These are phyloP conservation scores for Puccinia coronata DNA, from an alignment of 1,284 basidiomycete genomes.

Conservation along the genomic window DNA sequence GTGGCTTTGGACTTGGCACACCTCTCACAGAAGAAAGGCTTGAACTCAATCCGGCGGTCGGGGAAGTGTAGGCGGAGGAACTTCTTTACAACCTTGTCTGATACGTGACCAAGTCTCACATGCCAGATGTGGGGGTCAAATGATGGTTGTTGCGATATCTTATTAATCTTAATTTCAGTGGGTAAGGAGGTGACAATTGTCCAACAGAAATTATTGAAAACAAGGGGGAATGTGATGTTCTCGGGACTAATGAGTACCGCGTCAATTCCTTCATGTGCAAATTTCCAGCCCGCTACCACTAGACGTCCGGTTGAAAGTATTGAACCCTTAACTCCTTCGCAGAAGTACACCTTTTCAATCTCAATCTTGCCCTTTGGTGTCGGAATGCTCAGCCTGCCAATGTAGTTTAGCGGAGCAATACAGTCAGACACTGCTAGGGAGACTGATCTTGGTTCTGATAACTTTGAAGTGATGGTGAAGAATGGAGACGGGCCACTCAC, in stretches of 20 bases:
- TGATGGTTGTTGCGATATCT: background rate
- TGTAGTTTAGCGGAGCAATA: too few species aligned
- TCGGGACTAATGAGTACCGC: background rate
- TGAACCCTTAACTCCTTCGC: background rate
- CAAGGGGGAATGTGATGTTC: background rate
- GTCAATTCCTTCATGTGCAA: background rate
- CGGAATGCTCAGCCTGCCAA: too few species aligned
- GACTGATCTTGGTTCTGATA: background rate
- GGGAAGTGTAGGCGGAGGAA: too few species aligned
- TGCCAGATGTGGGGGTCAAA: conserved; percentile 7
- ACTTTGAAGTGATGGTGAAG: too few species aligned
- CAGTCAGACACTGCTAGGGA: too few species aligned
- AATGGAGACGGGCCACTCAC: background rate
- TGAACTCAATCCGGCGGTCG: too few species aligned
- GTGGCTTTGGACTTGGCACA: background rate
- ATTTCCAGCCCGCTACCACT: background rate
- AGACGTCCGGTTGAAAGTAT: background rate
- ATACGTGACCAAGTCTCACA: background rate
- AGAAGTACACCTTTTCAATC: background rate
- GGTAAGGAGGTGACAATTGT: background rate
- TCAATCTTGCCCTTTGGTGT: background rate
- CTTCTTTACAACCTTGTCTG: background rate
- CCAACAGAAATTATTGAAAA: background rate
- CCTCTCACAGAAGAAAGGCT: background rate
- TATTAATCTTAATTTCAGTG: background rate